Conservation (phyloP, 768 basidiomycete species). For the Trametes meyenii region DNA sequence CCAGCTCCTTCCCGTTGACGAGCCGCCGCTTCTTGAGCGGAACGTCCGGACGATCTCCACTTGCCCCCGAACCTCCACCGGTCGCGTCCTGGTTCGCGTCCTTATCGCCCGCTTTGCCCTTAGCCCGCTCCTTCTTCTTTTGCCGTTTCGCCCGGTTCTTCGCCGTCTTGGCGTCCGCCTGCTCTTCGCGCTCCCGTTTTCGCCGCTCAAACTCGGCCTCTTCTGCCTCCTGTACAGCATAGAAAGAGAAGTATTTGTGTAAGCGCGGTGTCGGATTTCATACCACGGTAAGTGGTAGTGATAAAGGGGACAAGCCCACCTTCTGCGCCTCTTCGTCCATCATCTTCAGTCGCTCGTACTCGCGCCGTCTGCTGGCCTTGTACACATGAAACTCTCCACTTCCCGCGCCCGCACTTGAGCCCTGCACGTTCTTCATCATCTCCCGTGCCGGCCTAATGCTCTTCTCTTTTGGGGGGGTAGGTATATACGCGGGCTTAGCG, state of each 20-base stretch:
- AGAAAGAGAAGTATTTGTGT: constrained; percentile 4
- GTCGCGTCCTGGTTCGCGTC: constrained; percentile 30
- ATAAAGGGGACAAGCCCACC: constrained; percentile 50
- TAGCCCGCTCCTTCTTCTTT: constrained; percentile 84
- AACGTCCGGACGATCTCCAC: constrained; percentile 33
- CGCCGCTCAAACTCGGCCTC: constrained; percentile 75
- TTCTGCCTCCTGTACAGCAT: constrained; percentile 60
- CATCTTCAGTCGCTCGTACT: constrained; percentile 92
- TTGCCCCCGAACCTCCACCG: constrained; percentile 16
- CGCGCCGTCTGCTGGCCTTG: constrained; percentile 90
- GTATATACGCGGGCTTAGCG: constrained; percentile 76
- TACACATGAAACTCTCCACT: constrained; percentile 99
- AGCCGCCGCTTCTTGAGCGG: constrained; percentile 81
- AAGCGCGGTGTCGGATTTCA: neutral
- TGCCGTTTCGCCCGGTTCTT: constrained; percentile 94
- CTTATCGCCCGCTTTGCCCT: constrained; percentile 38
- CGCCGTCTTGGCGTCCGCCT: constrained; percentile 85
- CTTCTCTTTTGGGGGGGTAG: constrained; percentile 82
- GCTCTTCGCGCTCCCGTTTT: constrained; percentile 68
- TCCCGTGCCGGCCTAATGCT: constrained; percentile 79
- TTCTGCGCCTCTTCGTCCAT: constrained; percentile 82
- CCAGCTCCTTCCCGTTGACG: constrained; percentile 74
- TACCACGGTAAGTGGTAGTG: neutral
- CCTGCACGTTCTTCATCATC: constrained; percentile 99
- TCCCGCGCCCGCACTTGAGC: constrained; percentile 95